Base-by-base conservation (phyloP, 768 basidiomycete genomes). In the Termitomyces sp. region DNA sequence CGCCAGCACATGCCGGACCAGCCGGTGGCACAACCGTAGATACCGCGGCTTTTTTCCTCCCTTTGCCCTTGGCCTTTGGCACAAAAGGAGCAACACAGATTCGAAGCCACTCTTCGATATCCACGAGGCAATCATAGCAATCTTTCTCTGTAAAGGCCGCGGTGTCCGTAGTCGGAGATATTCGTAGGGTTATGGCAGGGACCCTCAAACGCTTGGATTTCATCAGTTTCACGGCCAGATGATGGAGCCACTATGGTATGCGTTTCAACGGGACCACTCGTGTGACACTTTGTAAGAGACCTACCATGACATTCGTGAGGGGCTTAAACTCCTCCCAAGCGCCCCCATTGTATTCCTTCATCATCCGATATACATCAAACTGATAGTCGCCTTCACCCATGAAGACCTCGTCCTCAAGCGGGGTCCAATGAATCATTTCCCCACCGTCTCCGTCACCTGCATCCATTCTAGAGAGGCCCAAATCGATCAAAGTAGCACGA, bases 351-450 rank as follows among this genome's bases (percentile, higher is more conserved):
- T 84, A 73, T 31, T 76, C 74, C 48, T 78, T 77, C 92, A 98
- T 98, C 73, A 87, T 82, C 42, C 96, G 84, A 66, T 99, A 99
- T 4, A 98, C 78, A 66, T 98, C 94, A 70, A 93, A 98, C 69
- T 98, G 97, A 65, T 92, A 90, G 68, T 94, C 92, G 10, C 93
- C 96, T 76, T 91, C 84, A 31, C 96, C 96, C 74, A 92, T 88
- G 64, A 98, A 98, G 23, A 95, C 81, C 63, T 93, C 93, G 11
- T 87, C 84, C 47, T 97, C 95, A 59, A 97, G 84, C 8, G 84
- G 83, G 1, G 94, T 90, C 82, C 86, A 95, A 55, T 88, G 83
- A 2, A 83, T 74, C 31, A 69, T 73, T 54, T 76, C 73, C 10
- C 77, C 76, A 35, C 74, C 77, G 38, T 65, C 62, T 3, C 74